Base-by-base conservation (phyloP, 2,329 filamentous ascomycete genomes). In the Aspergillus clavatus region DNA sequence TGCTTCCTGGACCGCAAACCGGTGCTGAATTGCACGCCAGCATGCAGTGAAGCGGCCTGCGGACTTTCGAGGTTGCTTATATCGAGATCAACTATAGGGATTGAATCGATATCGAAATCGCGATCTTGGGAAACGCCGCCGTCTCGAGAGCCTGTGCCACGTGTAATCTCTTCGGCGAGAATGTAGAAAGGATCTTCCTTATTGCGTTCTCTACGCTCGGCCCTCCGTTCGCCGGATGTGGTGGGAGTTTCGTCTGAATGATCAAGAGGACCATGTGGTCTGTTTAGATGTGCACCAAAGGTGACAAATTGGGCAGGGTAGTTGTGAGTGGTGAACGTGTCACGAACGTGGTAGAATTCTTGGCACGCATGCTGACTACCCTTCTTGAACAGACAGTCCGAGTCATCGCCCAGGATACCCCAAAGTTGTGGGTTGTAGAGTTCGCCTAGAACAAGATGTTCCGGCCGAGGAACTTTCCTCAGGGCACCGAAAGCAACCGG, bases 101-200 rank as follows among this genome's bases (percentile, higher is more conserved):
- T 98, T 2, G 88, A 81, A 67, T 98, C 93, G 35, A 98, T 84
- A 62, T 98, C 91, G 7, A 97, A 72, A 36, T 87, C 85, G 2
- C 84, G 82, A 2, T 83, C 84, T 81, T 86, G 59, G 91, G 86
- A 40, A 93, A 83, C 0, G 87, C 87, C 1, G 87, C 91, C 0
- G 85, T 18, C 31, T 18, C 16, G 10, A 5, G 16, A 10, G 5
- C 5, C 84, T 5, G 79, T 78, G 26, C 81, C 80, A 3, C 80
- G 81, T 0, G 71, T 69, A 33, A 70, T 72, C 21, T 73, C 74
- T 28, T 70, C 70, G 6, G 71, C 68, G 19, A 75, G 75, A 59
- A 98, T 97, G 62, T 98, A 98, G 66, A 95, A 98, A 0, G 93
- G 93, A 59, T 98, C 93, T 61, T 97, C 91, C 55, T 80, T 86